phyloP scores from a whole-genome alignment of 768 basidiomycete species.

The Rubroboletus satanas region DNA sequence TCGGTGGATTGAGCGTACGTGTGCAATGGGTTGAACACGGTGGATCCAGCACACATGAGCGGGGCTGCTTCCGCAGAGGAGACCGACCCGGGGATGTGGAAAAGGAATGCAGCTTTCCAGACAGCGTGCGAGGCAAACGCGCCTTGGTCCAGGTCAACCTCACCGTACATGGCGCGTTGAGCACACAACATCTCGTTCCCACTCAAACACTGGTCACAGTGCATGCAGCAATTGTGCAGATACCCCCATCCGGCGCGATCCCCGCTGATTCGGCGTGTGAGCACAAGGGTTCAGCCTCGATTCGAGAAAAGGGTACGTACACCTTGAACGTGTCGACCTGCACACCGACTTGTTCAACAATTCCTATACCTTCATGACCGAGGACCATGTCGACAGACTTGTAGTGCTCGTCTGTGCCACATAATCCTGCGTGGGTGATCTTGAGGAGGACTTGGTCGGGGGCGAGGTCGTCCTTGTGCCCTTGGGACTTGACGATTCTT shows the following conservation, averaged over 20 bases:
- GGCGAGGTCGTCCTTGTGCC: conserved; percentile 16
- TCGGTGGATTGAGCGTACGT: conserved; percentile 28
- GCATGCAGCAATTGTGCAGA: conserved; percentile 31
- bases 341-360: conserved; percentile 32
- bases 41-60: conserved; percentile 37
- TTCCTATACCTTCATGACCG: conserved; percentile 38
- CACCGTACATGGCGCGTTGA: conserved; percentile 25
- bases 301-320: conserved; percentile 18
- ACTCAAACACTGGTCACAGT: conserved; percentile 32
- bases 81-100: conserved; percentile 32
- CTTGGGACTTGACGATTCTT: conserved; percentile 16
- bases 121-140: conserved; percentile 35
- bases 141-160: conserved; percentile 29
- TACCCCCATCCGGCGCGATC: conserved; percentile 38
- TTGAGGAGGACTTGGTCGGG: conserved; percentile 29
- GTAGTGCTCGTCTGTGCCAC: conserved; percentile 38
- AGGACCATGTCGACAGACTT: conserved; percentile 33
- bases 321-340: conserved; percentile 33
- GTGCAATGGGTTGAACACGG: conserved; percentile 31
- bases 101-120: conserved; percentile 34
- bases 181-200: conserved; percentile 31
- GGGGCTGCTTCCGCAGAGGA: conserved; percentile 32
- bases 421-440: conserved; percentile 35
- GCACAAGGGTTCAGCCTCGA: background rate
- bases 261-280: conserved; percentile 21